These are phyloP conservation scores for Breviolum minutum DNA, from an alignment of 73 alveolate species.

Conservation along the genomic window DNA sequence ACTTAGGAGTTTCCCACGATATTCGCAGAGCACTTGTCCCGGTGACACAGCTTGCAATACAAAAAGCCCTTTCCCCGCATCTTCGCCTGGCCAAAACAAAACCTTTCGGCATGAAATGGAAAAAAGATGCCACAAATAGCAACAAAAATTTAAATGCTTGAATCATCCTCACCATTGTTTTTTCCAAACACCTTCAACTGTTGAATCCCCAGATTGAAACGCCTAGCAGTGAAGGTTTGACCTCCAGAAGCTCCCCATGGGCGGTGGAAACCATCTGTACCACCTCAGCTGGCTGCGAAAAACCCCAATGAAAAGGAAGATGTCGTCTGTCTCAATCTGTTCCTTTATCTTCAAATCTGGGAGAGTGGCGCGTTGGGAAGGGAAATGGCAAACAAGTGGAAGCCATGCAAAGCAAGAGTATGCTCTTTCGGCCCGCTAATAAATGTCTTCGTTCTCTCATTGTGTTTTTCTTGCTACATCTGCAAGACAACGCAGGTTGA, in stretches of 20 bases:
- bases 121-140: not conserved
- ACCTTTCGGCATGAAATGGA: not conserved
- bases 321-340: not conserved
- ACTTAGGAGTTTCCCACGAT: conserved; percentile 48
- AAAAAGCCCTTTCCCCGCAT: conserved; percentile 46
- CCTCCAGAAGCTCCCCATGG: not conserved
- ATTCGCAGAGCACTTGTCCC: conserved; percentile 84
- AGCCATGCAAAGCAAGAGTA: not conserved
- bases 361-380: not conserved
- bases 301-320: too few species aligned
- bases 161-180: not conserved
- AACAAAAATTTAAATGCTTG: not conserved
- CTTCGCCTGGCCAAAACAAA: conserved; percentile 24
- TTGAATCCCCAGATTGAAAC: not conserved
- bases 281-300: too few species aligned
- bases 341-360: not conserved
- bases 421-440: too few species aligned
- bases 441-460: too few species aligned
- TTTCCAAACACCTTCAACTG: not conserved
- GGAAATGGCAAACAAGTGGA: not conserved
- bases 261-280: too few species aligned
- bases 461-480: too few species aligned
- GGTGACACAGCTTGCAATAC: conserved; percentile 61
- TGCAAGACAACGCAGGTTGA: too few species aligned
- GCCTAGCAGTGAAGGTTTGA: conserved; percentile 41